phyloP scores from a whole-genome alignment of 1,284 basidiomycete species.

The Leccinum subrobustum region DNA sequence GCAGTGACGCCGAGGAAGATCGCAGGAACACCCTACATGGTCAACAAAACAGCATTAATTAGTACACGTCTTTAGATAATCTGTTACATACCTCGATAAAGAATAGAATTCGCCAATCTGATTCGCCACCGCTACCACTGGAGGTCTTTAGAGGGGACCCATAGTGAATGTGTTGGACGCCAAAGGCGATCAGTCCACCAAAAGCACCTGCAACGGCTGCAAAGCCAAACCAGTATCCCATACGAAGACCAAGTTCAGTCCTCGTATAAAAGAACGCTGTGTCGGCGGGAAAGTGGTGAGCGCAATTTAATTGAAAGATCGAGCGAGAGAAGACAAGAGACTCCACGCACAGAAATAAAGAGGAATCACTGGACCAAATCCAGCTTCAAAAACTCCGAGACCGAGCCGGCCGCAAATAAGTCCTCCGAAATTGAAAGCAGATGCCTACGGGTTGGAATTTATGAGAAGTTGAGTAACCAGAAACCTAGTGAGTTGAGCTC shows the following conservation, averaged over 20 bases:
- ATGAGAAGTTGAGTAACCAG: background rate
- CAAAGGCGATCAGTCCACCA: conserved; percentile 75
- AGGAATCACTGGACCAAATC: conserved; percentile 72
- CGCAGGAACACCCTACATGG: conserved; percentile 57
- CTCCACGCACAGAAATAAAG: conserved; percentile 65
- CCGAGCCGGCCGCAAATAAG: conserved; percentile 57
- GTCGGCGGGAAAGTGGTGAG: background rate
- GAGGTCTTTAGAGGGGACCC: conserved; percentile 21
- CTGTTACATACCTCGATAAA: conserved; percentile 61
- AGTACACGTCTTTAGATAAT: background rate
- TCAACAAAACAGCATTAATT: background rate
- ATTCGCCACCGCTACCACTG: conserved; percentile 30
- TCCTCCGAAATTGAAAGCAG: conserved; percentile 57
- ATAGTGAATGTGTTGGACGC: conserved; percentile 56
- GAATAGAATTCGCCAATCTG: conserved; percentile 69
- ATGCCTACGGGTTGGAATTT: conserved; percentile 42
- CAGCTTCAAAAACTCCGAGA: conserved; percentile 71
- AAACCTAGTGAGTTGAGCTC: conserved; percentile 10
- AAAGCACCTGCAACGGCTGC: conserved; percentile 79
- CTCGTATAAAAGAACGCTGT: conserved; percentile 75
- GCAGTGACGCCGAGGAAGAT: conserved; percentile 70
- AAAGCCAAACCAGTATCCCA: conserved; percentile 80
- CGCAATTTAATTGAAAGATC: background rate
- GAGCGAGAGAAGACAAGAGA: background rate
- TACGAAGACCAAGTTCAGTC: conserved; percentile 66